phyloP scores from a whole-genome alignment of 1,284 basidiomycete genomes.

The Cutaneotrichosporon sp. region DNA sequence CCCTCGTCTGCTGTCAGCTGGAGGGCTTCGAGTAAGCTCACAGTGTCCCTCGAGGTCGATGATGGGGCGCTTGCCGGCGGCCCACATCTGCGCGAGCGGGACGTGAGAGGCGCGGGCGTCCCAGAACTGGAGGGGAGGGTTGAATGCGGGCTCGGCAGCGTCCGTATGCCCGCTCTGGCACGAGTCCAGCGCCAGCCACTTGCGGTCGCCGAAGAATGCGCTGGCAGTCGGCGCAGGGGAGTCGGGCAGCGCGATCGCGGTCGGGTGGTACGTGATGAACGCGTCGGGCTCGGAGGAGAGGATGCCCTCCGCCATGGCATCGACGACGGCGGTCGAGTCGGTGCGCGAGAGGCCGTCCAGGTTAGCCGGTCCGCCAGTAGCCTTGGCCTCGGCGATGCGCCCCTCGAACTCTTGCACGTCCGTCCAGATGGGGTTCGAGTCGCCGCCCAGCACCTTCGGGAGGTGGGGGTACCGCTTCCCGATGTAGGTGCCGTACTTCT shows the following conservation, averaged over 20 bases:
- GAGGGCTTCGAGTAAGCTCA: slow-evolving; percentile 15
- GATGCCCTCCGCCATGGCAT: slow-evolving; percentile 21
- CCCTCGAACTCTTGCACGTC: slow-evolving; percentile 2
- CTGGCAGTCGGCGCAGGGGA: background rate
- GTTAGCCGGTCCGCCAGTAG: background rate
- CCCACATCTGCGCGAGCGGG: background rate
- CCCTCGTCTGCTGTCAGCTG: slow-evolving; percentile 6
- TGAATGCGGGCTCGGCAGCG: background rate
- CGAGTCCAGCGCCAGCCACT: slow-evolving; percentile 24
- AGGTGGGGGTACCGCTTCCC: slow-evolving; percentile 29
- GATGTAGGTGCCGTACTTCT: slow-evolving; percentile 21
- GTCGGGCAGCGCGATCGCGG: background rate
- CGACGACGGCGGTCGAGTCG: slow-evolving; percentile 12
- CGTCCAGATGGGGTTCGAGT: slow-evolving; percentile 28
- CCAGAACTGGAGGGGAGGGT: slow-evolving; percentile 12
- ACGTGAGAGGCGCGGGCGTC: slow-evolving; percentile 21
- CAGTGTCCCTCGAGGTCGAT: slow-evolving; percentile 32
- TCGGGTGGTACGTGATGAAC: slow-evolving; percentile 24
- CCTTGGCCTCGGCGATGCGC: background rate
- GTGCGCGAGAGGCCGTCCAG: background rate
- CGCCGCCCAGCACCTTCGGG: slow-evolving; percentile 29
- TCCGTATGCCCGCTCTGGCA: slow-evolving; percentile 25
- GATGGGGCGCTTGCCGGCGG: slow-evolving; percentile 19
- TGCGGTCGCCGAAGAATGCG: slow-evolving; percentile 17
- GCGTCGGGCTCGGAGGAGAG: slow-evolving; percentile 10